phyloP scores from a whole-genome alignment of 148 eudicot species.

The Nyssa sinensis region DNA sequence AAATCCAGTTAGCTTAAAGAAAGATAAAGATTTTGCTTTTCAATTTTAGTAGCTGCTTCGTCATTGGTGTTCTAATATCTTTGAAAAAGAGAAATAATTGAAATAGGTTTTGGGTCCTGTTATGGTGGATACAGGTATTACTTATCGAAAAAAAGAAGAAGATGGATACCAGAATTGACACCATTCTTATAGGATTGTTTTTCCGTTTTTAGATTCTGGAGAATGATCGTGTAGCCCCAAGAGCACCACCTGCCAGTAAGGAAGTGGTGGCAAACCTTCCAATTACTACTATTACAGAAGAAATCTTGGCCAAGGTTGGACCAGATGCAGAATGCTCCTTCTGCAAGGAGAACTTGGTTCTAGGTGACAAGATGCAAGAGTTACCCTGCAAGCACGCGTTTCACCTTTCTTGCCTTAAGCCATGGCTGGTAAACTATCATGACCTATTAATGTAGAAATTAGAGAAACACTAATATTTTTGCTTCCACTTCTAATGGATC shows the following conservation, averaged over 20 bases:
- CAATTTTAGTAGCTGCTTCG: background rate
- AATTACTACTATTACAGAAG: constrained; percentile 53
- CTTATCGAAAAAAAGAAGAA: no score
- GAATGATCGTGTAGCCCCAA: constrained; percentile 27
- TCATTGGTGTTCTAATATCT: background rate
- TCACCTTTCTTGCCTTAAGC: constrained; percentile 90
- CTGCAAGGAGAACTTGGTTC: constrained; percentile 73
- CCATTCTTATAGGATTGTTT: background rate
- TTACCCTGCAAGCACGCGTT: constrained; percentile 86
- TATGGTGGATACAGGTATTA: background rate
- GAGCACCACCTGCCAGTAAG: constrained; percentile 92
- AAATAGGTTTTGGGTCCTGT: background rate
- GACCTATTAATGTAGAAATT: constrained; percentile 1
- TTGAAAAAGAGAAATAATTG: background rate
- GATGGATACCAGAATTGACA: background rate
- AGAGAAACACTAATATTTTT: background rate
- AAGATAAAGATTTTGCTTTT: no score
- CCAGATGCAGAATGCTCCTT: constrained; percentile 79
- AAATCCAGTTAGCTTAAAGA: no score
- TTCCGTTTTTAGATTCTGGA: constrained; percentile 29
- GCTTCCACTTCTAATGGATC: background rate
- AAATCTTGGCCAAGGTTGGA: constrained; percentile 47
- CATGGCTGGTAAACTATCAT: constrained; percentile 60
- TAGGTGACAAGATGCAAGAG: constrained; percentile 82
- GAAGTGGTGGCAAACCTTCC: constrained; percentile 82